Percentiles rank a stretch among this genome's conserved stretches.
Conservation (phyloP, 768 basidiomycete species). For the Tulasnella calospora region DNA sequence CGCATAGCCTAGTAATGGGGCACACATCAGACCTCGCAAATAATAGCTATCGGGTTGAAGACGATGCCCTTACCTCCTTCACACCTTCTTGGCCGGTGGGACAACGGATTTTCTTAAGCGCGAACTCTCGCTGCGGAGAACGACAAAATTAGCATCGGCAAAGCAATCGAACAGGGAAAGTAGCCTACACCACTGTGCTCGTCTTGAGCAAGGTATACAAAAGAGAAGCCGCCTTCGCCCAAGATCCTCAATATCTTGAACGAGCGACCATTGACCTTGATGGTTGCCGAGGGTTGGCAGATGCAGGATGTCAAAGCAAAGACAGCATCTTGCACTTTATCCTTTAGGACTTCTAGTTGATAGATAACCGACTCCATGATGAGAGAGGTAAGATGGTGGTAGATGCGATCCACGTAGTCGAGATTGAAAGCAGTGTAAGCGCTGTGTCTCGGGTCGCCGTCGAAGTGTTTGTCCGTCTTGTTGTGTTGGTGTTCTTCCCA, state of each 20-base stretch:
- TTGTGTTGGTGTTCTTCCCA: neutral
- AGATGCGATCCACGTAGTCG: conserved; percentile 13
- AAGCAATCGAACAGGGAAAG: neutral
- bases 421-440: conserved; percentile 18
- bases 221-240: conserved; percentile 94
- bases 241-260: conserved; percentile 90
- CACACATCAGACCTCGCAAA: neutral
- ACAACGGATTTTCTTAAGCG: conserved; percentile 94
- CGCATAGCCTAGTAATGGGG: conserved; percentile 54
- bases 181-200: conserved; percentile 70
- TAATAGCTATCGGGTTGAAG: neutral
- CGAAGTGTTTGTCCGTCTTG: conserved; percentile 2
- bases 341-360: conserved; percentile 53
- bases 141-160: conserved; percentile 3
- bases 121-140: conserved; percentile 68
- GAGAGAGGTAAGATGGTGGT: neutral
- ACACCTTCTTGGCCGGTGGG: conserved; percentile 84
- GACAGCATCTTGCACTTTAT: conserved; percentile 75
- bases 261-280: conserved; percentile 94
- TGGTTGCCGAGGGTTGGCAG: conserved; percentile 68
- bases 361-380: conserved; percentile 22
- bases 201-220: conserved; percentile 84
- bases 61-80: conserved; percentile 48
- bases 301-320: conserved; percentile 77
- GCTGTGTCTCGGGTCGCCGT: neutral